These are phyloP conservation scores for Penicillium mononematosum DNA, from an alignment of 495 filamentous ascomycete genomes.

Conservation along the genomic window DNA sequence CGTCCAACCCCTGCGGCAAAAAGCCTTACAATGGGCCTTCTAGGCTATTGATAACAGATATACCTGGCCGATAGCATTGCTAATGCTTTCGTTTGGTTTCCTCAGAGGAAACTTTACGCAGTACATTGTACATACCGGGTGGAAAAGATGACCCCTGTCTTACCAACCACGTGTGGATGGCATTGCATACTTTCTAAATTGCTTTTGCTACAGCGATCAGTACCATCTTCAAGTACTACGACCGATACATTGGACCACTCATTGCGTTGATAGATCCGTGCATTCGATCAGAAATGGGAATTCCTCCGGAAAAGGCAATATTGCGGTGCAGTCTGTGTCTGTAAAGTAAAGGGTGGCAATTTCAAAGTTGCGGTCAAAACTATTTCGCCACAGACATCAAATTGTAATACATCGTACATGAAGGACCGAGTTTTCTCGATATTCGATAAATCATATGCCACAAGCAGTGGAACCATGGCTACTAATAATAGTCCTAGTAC, in stretches of 20 bases:
- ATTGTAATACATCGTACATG: neutral
- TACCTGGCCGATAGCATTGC: neutral
- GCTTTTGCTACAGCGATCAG: neutral
- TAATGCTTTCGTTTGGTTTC: neutral
- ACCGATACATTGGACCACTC: neutral
- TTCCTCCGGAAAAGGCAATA: neutral
- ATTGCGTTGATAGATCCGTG: neutral
- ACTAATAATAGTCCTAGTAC: constrained; percentile 3
- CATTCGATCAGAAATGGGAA: neutral
- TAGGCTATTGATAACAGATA: constrained; percentile 1
- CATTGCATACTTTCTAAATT: neutral
- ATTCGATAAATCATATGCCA: constrained; percentile 11
- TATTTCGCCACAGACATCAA: constrained; percentile 22
- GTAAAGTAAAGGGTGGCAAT: constrained; percentile 13
- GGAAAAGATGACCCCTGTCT: constrained; percentile 1
- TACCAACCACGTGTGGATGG: constrained; percentile 6
- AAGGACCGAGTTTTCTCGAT: neutral
- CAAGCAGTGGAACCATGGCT: neutral
- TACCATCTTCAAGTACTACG: neutral
- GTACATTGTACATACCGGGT: neutral
- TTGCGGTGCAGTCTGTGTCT: neutral
- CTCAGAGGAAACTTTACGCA: neutral
- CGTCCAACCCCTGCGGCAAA: constrained; percentile 1
- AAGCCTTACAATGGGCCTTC: constrained; percentile 3
- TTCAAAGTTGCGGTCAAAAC: constrained; percentile 26